phyloP scores from a whole-genome alignment of 805 yeast genomes.

The Starmerella tilneyi region DNA sequence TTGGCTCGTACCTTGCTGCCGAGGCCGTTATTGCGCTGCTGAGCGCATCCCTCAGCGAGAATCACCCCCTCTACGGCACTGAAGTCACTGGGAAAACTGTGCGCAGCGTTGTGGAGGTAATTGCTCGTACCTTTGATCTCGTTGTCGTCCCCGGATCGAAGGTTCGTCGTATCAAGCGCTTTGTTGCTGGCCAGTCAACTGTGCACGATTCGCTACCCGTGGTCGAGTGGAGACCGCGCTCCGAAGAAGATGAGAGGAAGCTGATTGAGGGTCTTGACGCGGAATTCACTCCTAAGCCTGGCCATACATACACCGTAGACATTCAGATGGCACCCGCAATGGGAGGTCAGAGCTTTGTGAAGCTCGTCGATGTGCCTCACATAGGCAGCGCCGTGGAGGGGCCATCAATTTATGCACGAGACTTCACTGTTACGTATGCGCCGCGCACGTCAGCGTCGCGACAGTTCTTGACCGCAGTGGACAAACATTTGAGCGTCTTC shows the following conservation, averaged over 20 bases:
- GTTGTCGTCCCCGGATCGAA: constrained; percentile 84
- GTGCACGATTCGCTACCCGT: constrained; percentile 93
- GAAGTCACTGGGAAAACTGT: constrained; percentile 58
- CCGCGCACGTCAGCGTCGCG: constrained; percentile 69
- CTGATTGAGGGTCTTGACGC: constrained; percentile 37
- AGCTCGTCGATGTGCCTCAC: constrained; percentile 27
- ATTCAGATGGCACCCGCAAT: constrained; percentile 64
- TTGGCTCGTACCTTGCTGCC: constrained; percentile 81
- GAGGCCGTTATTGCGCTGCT: constrained; percentile 74
- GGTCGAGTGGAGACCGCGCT: constrained; percentile 39
- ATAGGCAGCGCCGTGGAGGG: constrained; percentile 25
- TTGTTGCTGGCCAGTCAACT: constrained; percentile 91
- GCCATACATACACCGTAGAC: constrained; percentile 82
- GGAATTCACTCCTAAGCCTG: constrained; percentile 55
- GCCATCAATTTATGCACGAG: constrained; percentile 65
- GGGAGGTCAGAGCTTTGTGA: constrained; percentile 25
- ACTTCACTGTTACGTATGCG: constrained; percentile 69
- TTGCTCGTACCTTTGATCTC: constrained; percentile 78
- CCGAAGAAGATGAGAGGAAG: constrained; percentile 20
- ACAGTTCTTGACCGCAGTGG: constrained; percentile 47
- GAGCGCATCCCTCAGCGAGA: constrained; percentile 49
- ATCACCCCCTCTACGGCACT: constrained; percentile 39
- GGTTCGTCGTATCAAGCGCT: constrained; percentile 83
- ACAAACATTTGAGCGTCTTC: constrained; percentile 73
- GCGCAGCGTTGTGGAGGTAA: constrained; percentile 67